Conservation (phyloP, 345 rosid genomes). For the Abelmoschus esculentus region DNA sequence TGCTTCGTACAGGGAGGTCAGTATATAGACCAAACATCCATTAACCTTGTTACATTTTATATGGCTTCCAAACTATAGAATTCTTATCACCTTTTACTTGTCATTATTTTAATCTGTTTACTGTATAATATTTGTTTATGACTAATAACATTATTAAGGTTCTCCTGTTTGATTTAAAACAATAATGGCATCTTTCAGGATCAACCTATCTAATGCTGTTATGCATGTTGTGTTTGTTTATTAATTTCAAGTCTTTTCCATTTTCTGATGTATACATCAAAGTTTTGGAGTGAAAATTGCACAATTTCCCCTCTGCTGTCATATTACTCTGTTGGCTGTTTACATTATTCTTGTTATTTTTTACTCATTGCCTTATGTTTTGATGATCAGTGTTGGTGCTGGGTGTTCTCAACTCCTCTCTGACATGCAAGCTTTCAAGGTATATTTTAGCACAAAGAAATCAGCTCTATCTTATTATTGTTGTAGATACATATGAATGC, state of each 20-base stretch:
- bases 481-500: neutral
- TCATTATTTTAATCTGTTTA: neutral
- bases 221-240: neutral
- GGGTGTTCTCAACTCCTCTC: slow-evolving; percentile 98
- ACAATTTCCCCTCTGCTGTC: neutral
- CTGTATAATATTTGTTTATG: neutral
- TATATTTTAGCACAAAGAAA: slow-evolving; percentile 18
- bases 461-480: neutral
- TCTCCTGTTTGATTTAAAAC: neutral
- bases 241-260: neutral
- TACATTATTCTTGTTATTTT: neutral
- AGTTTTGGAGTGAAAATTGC: neutral
- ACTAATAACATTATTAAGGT: neutral
- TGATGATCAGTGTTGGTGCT: slow-evolving; percentile 82
- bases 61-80: neutral
- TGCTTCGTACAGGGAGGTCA: slow-evolving; percentile 95
- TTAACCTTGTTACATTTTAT: neutral
- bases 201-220: neutral
- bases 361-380: slow-evolving; percentile 14
- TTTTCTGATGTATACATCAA: neutral
- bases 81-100: neutral
- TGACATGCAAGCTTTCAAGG: slow-evolving; percentile 99
- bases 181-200: neutral
- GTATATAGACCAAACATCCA: slow-evolving; percentile 12
- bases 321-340: neutral